Evolutionary conservation across 768 basidiomycete species (phyloP).

Genomic region (Daedaleopsis nitida): DNA sequence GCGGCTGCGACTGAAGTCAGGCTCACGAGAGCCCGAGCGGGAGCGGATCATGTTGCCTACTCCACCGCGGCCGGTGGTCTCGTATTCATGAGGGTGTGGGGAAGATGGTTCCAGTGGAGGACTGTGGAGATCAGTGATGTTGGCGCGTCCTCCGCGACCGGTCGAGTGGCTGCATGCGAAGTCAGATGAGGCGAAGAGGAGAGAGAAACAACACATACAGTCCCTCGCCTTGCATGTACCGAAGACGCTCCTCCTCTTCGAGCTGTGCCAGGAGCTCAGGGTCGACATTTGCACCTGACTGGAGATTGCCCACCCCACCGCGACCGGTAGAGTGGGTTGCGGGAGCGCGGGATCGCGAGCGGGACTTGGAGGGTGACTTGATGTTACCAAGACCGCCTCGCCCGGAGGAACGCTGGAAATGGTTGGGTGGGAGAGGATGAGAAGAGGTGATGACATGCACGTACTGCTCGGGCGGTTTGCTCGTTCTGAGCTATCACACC

Average conservation of each 20-base stretch:
- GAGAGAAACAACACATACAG: slow-evolving; percentile 38
- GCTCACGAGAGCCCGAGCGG: slow-evolving; percentile 38
- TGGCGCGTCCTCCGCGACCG: slow-evolving; percentile 70
- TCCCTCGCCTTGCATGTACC: slow-evolving; percentile 32
- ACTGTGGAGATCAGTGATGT: slow-evolving; percentile 41
- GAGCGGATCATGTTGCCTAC: slow-evolving; percentile 55
- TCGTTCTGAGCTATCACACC: slow-evolving; percentile 39
- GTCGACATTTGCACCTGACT: slow-evolving; percentile 29
- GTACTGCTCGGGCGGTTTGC: slow-evolving; percentile 29
- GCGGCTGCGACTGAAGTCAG: slow-evolving; percentile 14
- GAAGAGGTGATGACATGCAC: not conserved
- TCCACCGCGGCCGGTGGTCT: slow-evolving; percentile 60
- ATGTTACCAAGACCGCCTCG: slow-evolving; percentile 91
- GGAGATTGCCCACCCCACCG: slow-evolving; percentile 66
- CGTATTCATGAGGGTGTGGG: slow-evolving; percentile 29
- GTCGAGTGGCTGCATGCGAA: slow-evolving; percentile 53
- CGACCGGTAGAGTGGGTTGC: slow-evolving; percentile 55
- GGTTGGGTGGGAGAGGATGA: not conserved
- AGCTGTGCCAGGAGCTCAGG: slow-evolving; percentile 32
- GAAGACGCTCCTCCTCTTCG: slow-evolving; percentile 37
- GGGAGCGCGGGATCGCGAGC: slow-evolving; percentile 41
- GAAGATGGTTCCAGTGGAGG: slow-evolving; percentile 24
- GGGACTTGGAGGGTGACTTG: slow-evolving; percentile 51
- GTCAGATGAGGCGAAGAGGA: not conserved
- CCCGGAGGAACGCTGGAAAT: slow-evolving; percentile 59